phyloP scores from a whole-genome alignment of 2,329 filamentous ascomycete genomes.

The Alternaria sp. region DNA sequence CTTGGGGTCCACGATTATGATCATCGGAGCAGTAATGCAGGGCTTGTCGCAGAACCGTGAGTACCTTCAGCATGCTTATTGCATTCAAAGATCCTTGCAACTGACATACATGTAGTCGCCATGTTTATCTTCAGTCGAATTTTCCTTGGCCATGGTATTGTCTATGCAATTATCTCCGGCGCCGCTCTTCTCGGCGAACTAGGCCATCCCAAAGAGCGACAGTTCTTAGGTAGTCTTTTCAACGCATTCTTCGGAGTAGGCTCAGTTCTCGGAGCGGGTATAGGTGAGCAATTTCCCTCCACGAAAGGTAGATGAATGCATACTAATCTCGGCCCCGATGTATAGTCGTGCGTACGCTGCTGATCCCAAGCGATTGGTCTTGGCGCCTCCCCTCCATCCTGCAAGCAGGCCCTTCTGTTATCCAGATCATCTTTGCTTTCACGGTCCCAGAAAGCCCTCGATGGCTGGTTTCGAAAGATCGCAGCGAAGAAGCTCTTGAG shows the following conservation, averaged over 20 bases:
- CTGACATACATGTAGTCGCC: slow-evolving; percentile 25
- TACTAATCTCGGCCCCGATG: background rate
- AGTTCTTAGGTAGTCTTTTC: slow-evolving; percentile 69
- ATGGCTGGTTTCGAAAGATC: slow-evolving; percentile 69
- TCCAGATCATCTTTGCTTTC: slow-evolving; percentile 69
- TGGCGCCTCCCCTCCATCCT: slow-evolving; percentile 72
- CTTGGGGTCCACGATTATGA: slow-evolving; percentile 61
- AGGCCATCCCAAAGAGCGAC: slow-evolving; percentile 71
- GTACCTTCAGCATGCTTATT: background rate
- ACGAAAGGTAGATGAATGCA: background rate
- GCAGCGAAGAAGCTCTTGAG: slow-evolving; percentile 65
- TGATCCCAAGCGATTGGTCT: slow-evolving; percentile 66
- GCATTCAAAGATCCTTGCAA: background rate
- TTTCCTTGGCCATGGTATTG: slow-evolving; percentile 71
- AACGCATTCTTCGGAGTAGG: slow-evolving; percentile 72
- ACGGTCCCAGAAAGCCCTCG: slow-evolving; percentile 69
- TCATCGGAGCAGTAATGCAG: slow-evolving; percentile 63
- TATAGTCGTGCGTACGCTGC: slow-evolving; percentile 65
- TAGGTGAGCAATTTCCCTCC: slow-evolving; percentile 31
- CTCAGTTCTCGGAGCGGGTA: slow-evolving; percentile 62
- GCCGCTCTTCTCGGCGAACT: slow-evolving; percentile 70
- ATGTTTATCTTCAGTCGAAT: slow-evolving; percentile 67
- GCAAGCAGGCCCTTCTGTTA: slow-evolving; percentile 66
- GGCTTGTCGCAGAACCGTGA: slow-evolving; percentile 55
- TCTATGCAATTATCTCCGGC: slow-evolving; percentile 67